Conservation (phyloP, 768 basidiomycete genomes). For the Phlebiopsis gigantea region DNA sequence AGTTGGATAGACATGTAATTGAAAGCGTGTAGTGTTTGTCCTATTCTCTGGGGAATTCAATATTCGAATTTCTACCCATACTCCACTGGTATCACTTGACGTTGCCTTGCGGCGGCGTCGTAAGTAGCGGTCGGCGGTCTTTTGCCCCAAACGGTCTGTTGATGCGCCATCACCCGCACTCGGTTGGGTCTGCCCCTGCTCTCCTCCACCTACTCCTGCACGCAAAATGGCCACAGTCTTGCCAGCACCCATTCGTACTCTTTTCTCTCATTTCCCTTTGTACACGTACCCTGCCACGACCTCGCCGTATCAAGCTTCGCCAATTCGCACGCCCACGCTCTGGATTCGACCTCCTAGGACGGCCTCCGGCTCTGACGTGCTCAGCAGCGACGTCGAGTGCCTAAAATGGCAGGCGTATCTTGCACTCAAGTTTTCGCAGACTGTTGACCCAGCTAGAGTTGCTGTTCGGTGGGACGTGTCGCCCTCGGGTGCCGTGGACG, state of each 20-base stretch:
- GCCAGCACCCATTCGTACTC: conserved; percentile 33
- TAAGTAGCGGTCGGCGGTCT: too few relatives aligned
- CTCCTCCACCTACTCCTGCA: neutral
- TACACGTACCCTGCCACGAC: conserved; percentile 37
- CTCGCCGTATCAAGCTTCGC: conserved; percentile 28
- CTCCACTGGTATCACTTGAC: too few relatives aligned
- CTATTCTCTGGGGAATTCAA: too few relatives aligned
- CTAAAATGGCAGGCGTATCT: conserved; percentile 89
- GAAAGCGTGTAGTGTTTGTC: too few relatives aligned
- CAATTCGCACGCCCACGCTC: conserved; percentile 40
- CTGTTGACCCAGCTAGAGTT: conserved; percentile 38
- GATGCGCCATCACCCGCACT: neutral
- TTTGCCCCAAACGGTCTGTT: neutral
- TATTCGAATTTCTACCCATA: too few relatives aligned
- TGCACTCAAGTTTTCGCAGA: conserved; percentile 43
- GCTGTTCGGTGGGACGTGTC: conserved; percentile 63
- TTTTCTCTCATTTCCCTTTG: conserved; percentile 60
- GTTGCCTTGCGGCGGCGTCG: too few relatives aligned
- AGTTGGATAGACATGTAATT: too few relatives aligned
- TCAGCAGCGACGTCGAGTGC: conserved; percentile 80
- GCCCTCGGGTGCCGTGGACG: conserved; percentile 64
- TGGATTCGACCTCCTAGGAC: conserved; percentile 57
- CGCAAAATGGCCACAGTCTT: neutral
- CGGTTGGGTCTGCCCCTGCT: neutral
- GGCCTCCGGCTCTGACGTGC: conserved; percentile 17